These are phyloP conservation scores for Sporobolomyces roseus DNA, from an alignment of 768 basidiomycete species.

Conservation along the genomic window DNA sequence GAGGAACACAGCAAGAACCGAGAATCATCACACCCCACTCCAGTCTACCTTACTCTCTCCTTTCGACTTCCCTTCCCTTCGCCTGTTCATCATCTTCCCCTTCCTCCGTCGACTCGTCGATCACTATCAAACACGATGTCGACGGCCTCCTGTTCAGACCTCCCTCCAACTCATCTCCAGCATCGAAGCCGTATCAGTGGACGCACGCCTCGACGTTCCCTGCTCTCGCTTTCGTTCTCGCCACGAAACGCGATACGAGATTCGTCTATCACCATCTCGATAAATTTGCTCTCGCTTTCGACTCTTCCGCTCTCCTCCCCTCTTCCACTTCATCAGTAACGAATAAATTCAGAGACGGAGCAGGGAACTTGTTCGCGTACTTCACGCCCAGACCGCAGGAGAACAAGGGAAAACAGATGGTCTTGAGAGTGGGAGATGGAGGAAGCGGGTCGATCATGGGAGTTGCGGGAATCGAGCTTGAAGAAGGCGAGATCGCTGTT, in stretches of 20 bases:
- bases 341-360: neutral
- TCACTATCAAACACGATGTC: constrained; percentile 68
- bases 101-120: constrained; percentile 47
- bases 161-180: constrained; percentile 38
- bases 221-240: constrained; percentile 87
- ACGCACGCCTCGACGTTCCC: constrained; percentile 75
- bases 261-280: constrained; percentile 69
- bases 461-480: constrained; percentile 19
- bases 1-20: constrained; percentile 48
- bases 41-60: constrained; percentile 47
- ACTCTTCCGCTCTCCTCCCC: constrained; percentile 19
- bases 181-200: constrained; percentile 53
- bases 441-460: constrained; percentile 33
- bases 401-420: constrained; percentile 29
- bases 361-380: constrained; percentile 41
- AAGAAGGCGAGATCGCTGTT: constrained; percentile 5
- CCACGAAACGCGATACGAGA: constrained; percentile 83
- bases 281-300: constrained; percentile 48
- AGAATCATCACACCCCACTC: constrained; percentile 45
- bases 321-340: neutral
- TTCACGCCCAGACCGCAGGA: constrained; percentile 18
- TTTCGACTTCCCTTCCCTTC: constrained; percentile 66
- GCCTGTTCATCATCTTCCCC: constrained; percentile 1
- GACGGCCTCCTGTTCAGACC: constrained; percentile 64
- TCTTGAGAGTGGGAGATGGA: constrained; percentile 29